Conservation (phyloP, 2,329 filamentous ascomycete genomes). For the Fusarium keratoplasticum region DNA sequence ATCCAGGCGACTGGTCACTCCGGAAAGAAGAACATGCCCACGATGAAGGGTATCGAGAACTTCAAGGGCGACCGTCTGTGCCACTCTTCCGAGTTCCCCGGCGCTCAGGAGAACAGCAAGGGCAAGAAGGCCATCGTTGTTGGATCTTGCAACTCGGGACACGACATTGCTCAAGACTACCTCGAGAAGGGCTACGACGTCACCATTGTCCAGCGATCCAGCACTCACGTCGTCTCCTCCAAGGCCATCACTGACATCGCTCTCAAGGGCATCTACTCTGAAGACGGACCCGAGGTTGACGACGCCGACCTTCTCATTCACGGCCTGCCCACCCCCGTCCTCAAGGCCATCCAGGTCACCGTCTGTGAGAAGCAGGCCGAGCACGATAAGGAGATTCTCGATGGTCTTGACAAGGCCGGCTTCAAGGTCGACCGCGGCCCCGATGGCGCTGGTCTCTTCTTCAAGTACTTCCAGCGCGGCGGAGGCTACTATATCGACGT, state of each 20-base stretch:
- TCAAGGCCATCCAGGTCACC: constrained; percentile 68
- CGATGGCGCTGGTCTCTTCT: constrained; percentile 66
- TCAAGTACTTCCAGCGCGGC: constrained; percentile 74
- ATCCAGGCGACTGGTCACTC: constrained; percentile 77
- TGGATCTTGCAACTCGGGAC: constrained; percentile 75
- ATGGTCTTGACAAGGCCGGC: constrained; percentile 64
- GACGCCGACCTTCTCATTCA: constrained; percentile 74
- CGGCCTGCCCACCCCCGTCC: constrained; percentile 67
- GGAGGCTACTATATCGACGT: constrained; percentile 80
- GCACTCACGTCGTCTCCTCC: constrained; percentile 72
- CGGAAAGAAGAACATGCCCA: constrained; percentile 72
- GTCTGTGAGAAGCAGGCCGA: constrained; percentile 49
- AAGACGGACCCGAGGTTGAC: constrained; percentile 68
- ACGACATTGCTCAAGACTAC: constrained; percentile 77
- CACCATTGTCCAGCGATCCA: constrained; percentile 76
- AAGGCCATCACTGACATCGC: constrained; percentile 63
- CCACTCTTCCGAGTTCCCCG: constrained; percentile 71
- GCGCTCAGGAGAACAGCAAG: constrained; percentile 58
- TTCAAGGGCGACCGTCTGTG: constrained; percentile 71
- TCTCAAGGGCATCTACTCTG: constrained; percentile 63
- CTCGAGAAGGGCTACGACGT: constrained; percentile 74
- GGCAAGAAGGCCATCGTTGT: constrained; percentile 74
- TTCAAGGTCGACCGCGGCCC: constrained; percentile 71
- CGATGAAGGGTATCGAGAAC: constrained; percentile 64
- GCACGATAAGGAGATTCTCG: constrained; percentile 53